A percentile compares a stretch with the other conserved stretches of the same genome.
Conservation (phyloP, 176 grass and related monocot species). For the Aegilops umbellulata region DNA sequence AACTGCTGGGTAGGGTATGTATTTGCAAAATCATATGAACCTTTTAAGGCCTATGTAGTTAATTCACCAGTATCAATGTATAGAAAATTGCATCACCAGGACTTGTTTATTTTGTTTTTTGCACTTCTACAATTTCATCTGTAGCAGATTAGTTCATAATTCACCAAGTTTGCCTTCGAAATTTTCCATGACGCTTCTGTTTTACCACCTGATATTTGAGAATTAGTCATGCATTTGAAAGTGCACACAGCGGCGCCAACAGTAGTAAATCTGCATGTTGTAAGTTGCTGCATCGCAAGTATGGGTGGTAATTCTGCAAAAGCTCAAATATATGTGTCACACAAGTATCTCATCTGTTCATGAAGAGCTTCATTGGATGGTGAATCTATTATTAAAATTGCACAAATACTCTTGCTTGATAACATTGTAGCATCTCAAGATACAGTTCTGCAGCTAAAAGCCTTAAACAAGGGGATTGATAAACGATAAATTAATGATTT, state of each 20-base stretch:
- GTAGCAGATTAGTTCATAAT: neutral
- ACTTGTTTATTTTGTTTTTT: conserved; percentile 20
- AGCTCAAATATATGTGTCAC: neutral
- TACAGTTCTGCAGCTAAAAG: conserved; percentile 14
- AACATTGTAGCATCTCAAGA: neutral
- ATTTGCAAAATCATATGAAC: conserved; percentile 12
- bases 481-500: neutral
- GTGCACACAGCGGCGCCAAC: neutral
- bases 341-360: conserved; percentile 9
- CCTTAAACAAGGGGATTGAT: neutral
- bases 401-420: neutral
- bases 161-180: neutral
- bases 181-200: neutral
- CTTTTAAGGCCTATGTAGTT: neutral
- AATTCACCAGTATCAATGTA: conserved; percentile 18
- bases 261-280: neutral
- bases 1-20: conserved; percentile 98
- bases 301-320: neutral
- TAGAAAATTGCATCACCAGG: neutral
- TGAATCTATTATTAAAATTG: neutral
- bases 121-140: neutral
- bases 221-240: neutral
- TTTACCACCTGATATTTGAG: neutral
- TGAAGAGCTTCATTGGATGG: neutral
- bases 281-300: neutral